These are phyloP conservation scores for Mycosarcoma maydis DNA, from an alignment of 1,284 basidiomycete genomes.

Conservation along the genomic window DNA sequence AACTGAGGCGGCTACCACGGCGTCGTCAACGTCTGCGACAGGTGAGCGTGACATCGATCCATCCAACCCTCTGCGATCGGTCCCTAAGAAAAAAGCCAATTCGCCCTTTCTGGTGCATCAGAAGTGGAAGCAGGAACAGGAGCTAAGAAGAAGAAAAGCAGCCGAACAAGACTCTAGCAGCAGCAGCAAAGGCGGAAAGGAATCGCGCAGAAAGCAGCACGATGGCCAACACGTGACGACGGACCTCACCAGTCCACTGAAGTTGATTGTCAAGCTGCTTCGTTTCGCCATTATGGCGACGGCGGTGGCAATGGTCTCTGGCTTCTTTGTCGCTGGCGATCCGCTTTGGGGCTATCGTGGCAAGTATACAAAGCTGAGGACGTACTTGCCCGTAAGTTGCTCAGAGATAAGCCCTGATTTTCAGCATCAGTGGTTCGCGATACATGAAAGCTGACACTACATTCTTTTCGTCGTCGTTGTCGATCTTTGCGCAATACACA, in stretches of 20 bases:
- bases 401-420: too few relatives aligned
- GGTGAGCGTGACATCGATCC: constrained; percentile 61
- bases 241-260: constrained; percentile 27
- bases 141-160: constrained; percentile 37
- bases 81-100: constrained; percentile 62
- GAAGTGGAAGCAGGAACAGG: constrained; percentile 55
- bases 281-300: constrained; percentile 36
- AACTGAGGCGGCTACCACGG: constrained; percentile 9
- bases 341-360: constrained; percentile 63
- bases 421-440: too few relatives aligned
- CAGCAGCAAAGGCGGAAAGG: constrained; percentile 3
- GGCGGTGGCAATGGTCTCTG: constrained; percentile 22
- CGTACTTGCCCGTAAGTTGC: constrained; percentile 63
- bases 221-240: constrained; percentile 8
- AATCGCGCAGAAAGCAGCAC: neutral
- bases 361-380: constrained; percentile 56
- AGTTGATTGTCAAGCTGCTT: constrained; percentile 15
- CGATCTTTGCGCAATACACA: too few relatives aligned
- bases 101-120: constrained; percentile 59
- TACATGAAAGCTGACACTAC: neutral
- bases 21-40: constrained; percentile 22
- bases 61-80: constrained; percentile 50
- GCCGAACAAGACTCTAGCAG: constrained; percentile 30
- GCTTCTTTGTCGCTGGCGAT: constrained; percentile 59
- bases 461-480: neutral